These are phyloP conservation scores for Aspergillus alliaceus DNA, from an alignment of 2,329 filamentous ascomycete genomes.

Conservation along the genomic window DNA sequence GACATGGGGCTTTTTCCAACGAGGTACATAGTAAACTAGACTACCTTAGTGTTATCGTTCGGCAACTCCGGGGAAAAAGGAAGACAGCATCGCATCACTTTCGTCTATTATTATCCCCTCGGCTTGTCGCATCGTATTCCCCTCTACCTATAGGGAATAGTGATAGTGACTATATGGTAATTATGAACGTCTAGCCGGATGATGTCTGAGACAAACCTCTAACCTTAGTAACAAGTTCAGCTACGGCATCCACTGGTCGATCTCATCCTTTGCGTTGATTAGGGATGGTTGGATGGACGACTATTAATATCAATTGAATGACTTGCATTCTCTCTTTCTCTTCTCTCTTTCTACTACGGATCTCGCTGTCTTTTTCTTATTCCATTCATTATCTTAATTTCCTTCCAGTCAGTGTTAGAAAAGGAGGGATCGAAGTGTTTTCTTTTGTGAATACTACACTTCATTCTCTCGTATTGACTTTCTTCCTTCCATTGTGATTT, in stretches of 20 bases:
- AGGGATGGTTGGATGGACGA: not conserved
- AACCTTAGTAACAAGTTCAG: constrained; percentile 21
- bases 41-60: not conserved
- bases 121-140: not conserved
- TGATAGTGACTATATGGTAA: constrained; percentile 10
- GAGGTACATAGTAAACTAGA: no score
- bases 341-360: no score
- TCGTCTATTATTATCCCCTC: not conserved
- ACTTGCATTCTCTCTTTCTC: no score
- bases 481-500: no score
- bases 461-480: no score
- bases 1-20: not conserved
- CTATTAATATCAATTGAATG: not conserved
- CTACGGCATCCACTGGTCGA: constrained; percentile 16
- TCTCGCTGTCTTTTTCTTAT: no score
- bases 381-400: no score
- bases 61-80: not conserved
- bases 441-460: no score
- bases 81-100: not conserved
- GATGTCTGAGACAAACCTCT: constrained; percentile 25
- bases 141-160: constrained; percentile 8
- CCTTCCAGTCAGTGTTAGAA: no score
- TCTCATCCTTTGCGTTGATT: constrained; percentile 23
- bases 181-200: constrained; percentile 6
- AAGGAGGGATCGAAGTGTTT: no score